phyloP scores from a whole-genome alignment of 768 basidiomycete genomes.

The Lactarius hatsudake region DNA sequence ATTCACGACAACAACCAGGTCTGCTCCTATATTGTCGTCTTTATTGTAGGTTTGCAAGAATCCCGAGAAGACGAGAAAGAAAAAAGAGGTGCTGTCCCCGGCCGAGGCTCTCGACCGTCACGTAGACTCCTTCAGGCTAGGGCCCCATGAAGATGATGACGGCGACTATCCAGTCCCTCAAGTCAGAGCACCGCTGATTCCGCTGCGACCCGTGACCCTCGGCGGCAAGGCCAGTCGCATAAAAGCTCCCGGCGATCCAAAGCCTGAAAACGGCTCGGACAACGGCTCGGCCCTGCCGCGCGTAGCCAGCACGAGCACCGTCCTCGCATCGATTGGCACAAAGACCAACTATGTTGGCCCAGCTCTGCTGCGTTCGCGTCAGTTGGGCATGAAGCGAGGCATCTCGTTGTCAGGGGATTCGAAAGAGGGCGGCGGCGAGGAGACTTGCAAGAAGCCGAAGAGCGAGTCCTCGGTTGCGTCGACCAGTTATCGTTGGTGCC shows the following conservation, averaged over 20 bases:
- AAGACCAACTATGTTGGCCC: constrained; percentile 25
- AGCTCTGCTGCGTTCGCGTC: constrained; percentile 22
- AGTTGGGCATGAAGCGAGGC: constrained; percentile 16
- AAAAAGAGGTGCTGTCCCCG: constrained; percentile 49
- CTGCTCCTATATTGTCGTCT: neutral
- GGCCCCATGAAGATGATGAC: constrained; percentile 33
- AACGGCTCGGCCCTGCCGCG: constrained; percentile 2
- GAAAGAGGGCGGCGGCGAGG: constrained; percentile 3
- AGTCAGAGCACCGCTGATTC: neutral
- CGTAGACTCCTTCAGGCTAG: constrained; percentile 16
- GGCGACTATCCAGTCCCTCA: constrained; percentile 27
- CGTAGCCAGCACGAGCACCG: constrained; percentile 22
- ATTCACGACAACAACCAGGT: neutral
- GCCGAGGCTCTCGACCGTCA: constrained; percentile 35
- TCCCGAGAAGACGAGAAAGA: constrained; percentile 58
- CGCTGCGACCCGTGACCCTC: neutral
- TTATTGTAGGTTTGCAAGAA: constrained; percentile 67
- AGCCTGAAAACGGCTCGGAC: neutral
- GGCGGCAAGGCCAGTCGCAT: neutral
- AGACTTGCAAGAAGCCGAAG: constrained; percentile 14
- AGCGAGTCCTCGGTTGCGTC: constrained; percentile 3
- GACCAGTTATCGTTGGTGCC: neutral
- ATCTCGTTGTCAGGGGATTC: constrained; percentile 2
- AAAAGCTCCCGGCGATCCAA: neutral
- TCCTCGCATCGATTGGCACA: constrained; percentile 22